These are phyloP conservation scores for Candida verbasci DNA, from an alignment of 805 yeast species.

Conservation along the genomic window DNA sequence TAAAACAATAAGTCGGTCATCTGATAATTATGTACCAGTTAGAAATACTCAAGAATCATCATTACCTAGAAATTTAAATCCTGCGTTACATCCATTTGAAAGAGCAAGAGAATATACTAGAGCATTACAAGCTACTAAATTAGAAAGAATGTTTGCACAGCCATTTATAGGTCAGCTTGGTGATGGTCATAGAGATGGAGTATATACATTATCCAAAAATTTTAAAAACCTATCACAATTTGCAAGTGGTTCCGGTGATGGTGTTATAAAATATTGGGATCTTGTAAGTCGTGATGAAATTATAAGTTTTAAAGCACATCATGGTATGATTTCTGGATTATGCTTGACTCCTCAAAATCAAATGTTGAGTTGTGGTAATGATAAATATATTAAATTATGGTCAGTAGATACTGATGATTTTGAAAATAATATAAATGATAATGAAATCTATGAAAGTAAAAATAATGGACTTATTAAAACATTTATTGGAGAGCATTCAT, in stretches of 20 bases:
- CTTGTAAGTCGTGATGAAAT: conserved; percentile 72
- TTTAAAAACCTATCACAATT: conserved; percentile 62
- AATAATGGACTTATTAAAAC: conserved; percentile 66
- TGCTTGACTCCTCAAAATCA: conserved; percentile 57
- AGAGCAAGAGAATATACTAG: conserved; percentile 94
- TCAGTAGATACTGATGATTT: conserved; percentile 59
- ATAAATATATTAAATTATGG: conserved; percentile 88
- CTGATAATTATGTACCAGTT: conserved; percentile 91
- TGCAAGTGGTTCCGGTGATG: conserved; percentile 95
- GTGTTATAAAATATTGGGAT: conserved; percentile 92
- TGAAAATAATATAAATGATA: conserved; percentile 28
- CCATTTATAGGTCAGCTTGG: conserved; percentile 96
- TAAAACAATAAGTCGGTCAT: conserved; percentile 82
- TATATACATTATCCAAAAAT: conserved; percentile 81
- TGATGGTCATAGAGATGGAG: conserved; percentile 91
- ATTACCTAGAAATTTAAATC: conserved; percentile 83
- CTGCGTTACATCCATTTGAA: conserved; percentile 95
- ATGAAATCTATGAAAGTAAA: conserved; percentile 24
- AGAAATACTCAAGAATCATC: conserved; percentile 85
- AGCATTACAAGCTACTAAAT: conserved; percentile 90
- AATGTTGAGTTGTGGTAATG: conserved; percentile 84
- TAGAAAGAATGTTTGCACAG: conserved; percentile 95
- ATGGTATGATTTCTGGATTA: conserved; percentile 84
- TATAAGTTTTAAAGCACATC: conserved; percentile 80
- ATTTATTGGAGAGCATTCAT: conserved; percentile 77